Evolutionary conservation across 306 rosid species (phyloP).

Genomic region (Arachis stenosperma): DNA sequence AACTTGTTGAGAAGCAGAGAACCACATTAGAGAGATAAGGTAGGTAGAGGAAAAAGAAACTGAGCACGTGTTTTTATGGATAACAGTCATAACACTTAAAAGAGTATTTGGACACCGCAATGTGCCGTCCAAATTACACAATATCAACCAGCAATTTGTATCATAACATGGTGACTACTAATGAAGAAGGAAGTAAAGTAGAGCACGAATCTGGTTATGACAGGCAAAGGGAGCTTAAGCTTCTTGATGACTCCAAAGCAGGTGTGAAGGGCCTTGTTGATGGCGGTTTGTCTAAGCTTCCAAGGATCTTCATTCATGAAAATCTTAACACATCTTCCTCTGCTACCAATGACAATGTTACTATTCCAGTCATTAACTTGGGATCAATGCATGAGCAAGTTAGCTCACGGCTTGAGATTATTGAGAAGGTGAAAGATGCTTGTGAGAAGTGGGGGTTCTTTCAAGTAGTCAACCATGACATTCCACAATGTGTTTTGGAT

Average conservation of each 20-base stretch:
- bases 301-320: conserved; percentile 37
- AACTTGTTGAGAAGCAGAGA: too few relatives aligned
- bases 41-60: too few relatives aligned
- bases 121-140: too few relatives aligned
- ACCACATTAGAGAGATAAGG: too few relatives aligned
- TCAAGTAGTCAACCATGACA: conserved; percentile 28
- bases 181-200: neutral
- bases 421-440: conserved; percentile 20
- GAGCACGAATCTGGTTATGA: neutral
- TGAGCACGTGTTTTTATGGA: too few relatives aligned
- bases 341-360: conserved; percentile 7
- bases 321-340: neutral
- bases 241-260: conserved; percentile 41
- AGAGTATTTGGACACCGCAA: too few relatives aligned
- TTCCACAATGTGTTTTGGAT: conserved; percentile 28
- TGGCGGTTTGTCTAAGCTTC: conserved; percentile 39
- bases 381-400: neutral
- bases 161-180: neutral
- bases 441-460: conserved; percentile 30
- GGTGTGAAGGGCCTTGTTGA: conserved; percentile 52
- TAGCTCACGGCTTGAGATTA: neutral
- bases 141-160: too few relatives aligned
- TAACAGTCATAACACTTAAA: too few relatives aligned
- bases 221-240: conserved; percentile 35
- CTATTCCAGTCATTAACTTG: conserved; percentile 21